Evolutionary conservation across 495 filamentous ascomycete species (phyloP), one percentile per base, ranked within the genome.

Genomic region (Aspergillus indologenus): DNA sequence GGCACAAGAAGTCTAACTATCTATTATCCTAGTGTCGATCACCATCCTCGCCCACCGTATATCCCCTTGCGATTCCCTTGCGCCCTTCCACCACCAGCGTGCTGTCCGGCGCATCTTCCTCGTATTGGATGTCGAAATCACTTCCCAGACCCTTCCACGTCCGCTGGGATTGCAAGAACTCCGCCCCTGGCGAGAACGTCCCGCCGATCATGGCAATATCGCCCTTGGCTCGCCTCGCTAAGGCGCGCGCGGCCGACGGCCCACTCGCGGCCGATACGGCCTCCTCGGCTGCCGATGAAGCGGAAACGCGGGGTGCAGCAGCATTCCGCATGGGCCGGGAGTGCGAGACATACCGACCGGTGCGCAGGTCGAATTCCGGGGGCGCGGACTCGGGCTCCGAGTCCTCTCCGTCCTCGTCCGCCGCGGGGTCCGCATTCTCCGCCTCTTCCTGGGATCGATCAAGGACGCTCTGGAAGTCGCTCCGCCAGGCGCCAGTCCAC

Each of bases 131-230:
- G 45, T 81, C 79, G 59, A 91, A 94, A 70, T 98, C 94, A 58
- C 87, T 95, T 0, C 94, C 95, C 24, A 99, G 71, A 0, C 94
- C 94, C 68, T 86, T 89, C 94, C 94, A 99, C 7, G 88, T 95
- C 57, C 94, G 73, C 64, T 92, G 88, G 12, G 86, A 88, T 45
- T 85, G 82, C 58, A 98, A 70, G 65, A 84, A 97, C 72, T 96
- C 89, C 5, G 95, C 94, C 1, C 89, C 94, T 4, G 95, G 95
- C 22, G 92, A 96, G n/a, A 87, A 76, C 0, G 90, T 81, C 6
- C 89, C 88, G 43, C 91, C 92, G 43, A 96, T 81, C 40, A 81
- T 82, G 2, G 89, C 87, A 43, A 98, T 54, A 60, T 93, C 89
- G 15, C 81, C 81, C 61, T 85, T 88, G 42, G 83, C 76, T 47